Evolutionary conservation across 495 filamentous ascomycete genomes (phyloP).

Genomic region (Penicillium chermesinum): DNA sequence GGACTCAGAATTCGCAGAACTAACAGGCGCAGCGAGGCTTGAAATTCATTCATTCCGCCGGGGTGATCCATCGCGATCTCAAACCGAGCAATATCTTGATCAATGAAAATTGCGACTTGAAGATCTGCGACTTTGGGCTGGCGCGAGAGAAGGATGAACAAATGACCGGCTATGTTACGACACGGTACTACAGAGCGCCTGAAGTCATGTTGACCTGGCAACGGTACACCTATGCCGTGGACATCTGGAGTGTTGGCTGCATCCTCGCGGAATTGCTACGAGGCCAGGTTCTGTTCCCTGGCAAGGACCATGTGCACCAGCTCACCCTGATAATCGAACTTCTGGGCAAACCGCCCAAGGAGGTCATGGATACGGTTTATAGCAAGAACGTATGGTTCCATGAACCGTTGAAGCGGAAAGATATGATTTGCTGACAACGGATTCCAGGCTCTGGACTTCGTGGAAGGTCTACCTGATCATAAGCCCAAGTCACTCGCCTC

Average conservation of each 20-base stretch:
- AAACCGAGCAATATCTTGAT: conserved; percentile 74
- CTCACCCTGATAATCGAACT: conserved; percentile 93
- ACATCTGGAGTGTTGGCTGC: conserved; percentile 93
- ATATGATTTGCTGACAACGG: not conserved
- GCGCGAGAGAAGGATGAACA: conserved; percentile 90
- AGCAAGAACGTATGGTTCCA: conserved; percentile 4
- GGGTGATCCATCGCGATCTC: conserved; percentile 21
- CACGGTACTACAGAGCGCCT: conserved; percentile 63
- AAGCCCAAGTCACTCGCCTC: no score
- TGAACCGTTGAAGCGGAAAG: not conserved
- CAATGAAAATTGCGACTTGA: conserved; percentile 93
- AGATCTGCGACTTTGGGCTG: conserved; percentile 92
- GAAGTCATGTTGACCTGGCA: conserved; percentile 57
- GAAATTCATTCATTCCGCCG: conserved; percentile 92
- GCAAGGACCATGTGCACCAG: conserved; percentile 92
- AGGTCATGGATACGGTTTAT: conserved; percentile 8
- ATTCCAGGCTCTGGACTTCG: not conserved
- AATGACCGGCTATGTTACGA: conserved; percentile 87
- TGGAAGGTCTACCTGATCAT: not conserved
- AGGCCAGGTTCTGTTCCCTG: conserved; percentile 86
- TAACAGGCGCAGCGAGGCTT: conserved; percentile 59
- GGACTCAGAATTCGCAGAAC: no score
- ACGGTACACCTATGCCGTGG: conserved; percentile 91
- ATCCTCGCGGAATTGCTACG: conserved; percentile 95
- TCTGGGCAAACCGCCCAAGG: conserved; percentile 80